Conservation (phyloP, 1,139 yeast genomes). For the Chernovozyma sophiae-reginae region DNA sequence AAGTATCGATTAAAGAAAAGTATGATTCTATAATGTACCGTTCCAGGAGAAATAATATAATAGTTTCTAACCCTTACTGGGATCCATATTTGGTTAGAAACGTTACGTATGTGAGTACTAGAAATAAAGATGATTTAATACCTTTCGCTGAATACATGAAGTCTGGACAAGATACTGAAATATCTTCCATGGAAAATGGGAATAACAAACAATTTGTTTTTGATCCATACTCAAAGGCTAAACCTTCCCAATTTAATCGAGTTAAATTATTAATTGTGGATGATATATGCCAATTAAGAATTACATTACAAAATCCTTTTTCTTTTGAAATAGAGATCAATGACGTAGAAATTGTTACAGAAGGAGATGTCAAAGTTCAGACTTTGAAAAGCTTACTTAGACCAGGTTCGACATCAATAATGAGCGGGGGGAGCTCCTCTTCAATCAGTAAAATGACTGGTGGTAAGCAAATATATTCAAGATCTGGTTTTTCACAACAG, state of each 20-base stretch:
- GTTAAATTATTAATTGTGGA: constrained; percentile 48
- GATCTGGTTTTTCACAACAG: no score
- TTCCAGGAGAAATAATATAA: constrained; percentile 15
- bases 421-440: neutral
- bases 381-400: constrained; percentile 20
- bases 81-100: constrained; percentile 65
- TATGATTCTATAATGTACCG: constrained; percentile 19
- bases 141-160: constrained; percentile 30
- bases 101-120: constrained; percentile 28
- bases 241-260: constrained; percentile 14
- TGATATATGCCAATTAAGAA: constrained; percentile 49
- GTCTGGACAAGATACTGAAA: constrained; percentile 8
- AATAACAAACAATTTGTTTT: constrained; percentile 22
- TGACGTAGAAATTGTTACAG: constrained; percentile 44
- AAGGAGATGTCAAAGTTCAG: constrained; percentile 23
- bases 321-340: constrained; percentile 66
- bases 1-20: constrained; percentile 25
- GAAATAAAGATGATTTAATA: constrained; percentile 24
- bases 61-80: constrained; percentile 48
- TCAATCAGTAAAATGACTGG: neutral
- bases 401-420: constrained; percentile 5
- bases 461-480: neutral
- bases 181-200: constrained; percentile 1
- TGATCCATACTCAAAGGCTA: constrained; percentile 29
- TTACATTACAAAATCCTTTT: constrained; percentile 76